Percentiles rank a stretch among this genome's conserved stretches.
Evolutionary conservation across 441 rosid species (phyloP).

Genomic region (Pelargonium hybrid): DNA sequence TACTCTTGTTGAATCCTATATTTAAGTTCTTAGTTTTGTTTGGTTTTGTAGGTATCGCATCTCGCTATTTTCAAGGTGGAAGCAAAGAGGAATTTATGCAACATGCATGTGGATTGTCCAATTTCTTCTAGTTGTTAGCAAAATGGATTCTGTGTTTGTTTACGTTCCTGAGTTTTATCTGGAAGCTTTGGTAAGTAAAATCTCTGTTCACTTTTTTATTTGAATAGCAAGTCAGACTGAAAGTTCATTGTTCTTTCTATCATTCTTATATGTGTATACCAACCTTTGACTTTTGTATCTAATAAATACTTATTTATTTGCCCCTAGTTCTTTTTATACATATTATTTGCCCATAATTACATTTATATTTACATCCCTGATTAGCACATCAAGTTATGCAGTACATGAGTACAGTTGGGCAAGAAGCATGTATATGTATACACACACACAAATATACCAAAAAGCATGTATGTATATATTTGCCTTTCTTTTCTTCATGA

Average conservation of each 20-base stretch:
- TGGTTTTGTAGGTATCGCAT: conserved; percentile 60
- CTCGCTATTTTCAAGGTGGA: conserved; percentile 79
- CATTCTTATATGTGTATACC: not conserved
- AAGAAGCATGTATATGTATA: too few species aligned
- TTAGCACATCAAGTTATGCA: conserved; percentile 5
- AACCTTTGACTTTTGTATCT: not conserved
- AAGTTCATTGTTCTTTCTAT: not conserved
- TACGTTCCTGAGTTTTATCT: conserved; percentile 89
- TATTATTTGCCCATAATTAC: not conserved
- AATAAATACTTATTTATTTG: not conserved
- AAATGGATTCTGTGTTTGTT: conserved; percentile 71
- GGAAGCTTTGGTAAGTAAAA: conserved; percentile 70
- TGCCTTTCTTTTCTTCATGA: not conserved
- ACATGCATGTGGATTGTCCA: conserved; percentile 93
- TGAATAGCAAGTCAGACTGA: not conserved
- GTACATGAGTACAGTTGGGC: not conserved
- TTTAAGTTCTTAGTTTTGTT: conserved; percentile 17
- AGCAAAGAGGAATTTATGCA: conserved; percentile 99
- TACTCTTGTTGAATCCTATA: conserved; percentile 11
- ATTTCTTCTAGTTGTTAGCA: conserved; percentile 76
- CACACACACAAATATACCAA: not conserved
- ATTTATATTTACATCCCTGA: not conserved
- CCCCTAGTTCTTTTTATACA: not conserved
- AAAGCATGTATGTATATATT: not conserved
- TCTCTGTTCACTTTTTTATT: conserved; percentile 8